phyloP scores from a whole-genome alignment of 2,329 filamentous ascomycete species.

The Helminthosporium solani region DNA sequence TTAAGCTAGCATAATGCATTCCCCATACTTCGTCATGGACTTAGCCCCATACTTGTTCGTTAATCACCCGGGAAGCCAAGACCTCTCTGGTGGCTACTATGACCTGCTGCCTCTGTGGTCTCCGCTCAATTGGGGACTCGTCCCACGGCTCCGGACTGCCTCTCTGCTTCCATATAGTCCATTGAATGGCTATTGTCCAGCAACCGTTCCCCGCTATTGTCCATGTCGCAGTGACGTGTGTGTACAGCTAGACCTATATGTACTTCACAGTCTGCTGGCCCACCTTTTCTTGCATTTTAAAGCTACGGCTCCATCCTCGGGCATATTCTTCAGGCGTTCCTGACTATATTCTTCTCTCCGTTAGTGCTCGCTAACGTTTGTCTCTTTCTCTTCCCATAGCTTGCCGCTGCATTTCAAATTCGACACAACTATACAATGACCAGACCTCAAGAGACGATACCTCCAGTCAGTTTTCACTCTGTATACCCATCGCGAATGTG shows the following conservation, averaged over 20 bases:
- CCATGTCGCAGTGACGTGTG: conserved; percentile 10
- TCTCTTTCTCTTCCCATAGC: background rate
- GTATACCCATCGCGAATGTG: background rate
- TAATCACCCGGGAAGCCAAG: conserved; percentile 12
- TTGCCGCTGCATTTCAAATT: background rate
- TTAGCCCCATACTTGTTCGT: conserved; percentile 9
- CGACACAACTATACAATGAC: conserved; percentile 18
- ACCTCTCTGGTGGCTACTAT: conserved; percentile 2
- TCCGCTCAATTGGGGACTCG: conserved; percentile 18
- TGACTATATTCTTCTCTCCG: conserved; percentile 3
- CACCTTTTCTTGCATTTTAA: conserved; percentile 9
- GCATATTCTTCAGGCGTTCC: conserved; percentile 5
- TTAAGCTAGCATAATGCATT: conserved; percentile 36
- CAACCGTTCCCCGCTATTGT: conserved; percentile 6
- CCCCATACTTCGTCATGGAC: conserved; percentile 28
- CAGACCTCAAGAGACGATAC: conserved; percentile 37
- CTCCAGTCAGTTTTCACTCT: conserved; percentile 24
- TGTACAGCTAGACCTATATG: conserved; percentile 4
- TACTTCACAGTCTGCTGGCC: conserved; percentile 3
- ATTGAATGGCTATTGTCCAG: too few species aligned
- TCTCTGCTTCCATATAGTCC: conserved; percentile 4
- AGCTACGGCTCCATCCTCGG: conserved; percentile 9
- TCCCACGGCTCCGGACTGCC: conserved; percentile 15
- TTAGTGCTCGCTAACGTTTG: conserved; percentile 6
- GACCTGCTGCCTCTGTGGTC: conserved; percentile 14